A percentile compares a stretch with the other conserved stretches of the same genome.
Conservation (phyloP, 2,329 filamentous ascomycete species). For the Aspergillus oerlinghausenensis region DNA sequence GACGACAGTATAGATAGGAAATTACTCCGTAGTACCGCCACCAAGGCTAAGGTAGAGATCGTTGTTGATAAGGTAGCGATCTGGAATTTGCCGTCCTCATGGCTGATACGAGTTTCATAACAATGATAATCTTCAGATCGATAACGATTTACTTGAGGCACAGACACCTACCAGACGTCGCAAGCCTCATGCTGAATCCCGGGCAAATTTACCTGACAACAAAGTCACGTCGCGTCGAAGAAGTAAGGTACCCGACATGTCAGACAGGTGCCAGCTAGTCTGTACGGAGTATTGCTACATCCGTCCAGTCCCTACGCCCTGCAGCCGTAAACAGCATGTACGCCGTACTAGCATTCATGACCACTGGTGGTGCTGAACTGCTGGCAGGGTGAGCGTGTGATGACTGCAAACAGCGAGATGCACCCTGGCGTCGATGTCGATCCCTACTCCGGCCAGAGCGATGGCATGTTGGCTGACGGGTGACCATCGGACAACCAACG, state of each 20-base stretch:
- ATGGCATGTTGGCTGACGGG: constrained; percentile 13
- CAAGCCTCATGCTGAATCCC: neutral
- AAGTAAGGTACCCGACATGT: neutral
- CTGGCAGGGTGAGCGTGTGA: neutral
- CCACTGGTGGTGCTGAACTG: neutral
- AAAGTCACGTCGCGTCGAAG: neutral
- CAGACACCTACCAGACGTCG: neutral
- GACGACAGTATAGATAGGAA: neutral
- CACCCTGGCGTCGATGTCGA: constrained; percentile 10
- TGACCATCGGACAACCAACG: constrained; percentile 3
- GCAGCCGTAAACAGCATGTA: neutral
- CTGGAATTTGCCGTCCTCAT: neutral
- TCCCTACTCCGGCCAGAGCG: constrained; percentile 10
- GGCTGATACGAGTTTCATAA: neutral
- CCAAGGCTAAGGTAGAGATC: neutral
- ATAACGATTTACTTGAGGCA: neutral
- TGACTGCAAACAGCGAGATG: constrained; percentile 13
- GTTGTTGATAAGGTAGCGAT: neutral
- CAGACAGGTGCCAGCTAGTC: neutral
- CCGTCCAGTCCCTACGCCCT: neutral
- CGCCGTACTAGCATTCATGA: neutral
- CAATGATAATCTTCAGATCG: neutral
- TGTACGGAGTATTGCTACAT: neutral
- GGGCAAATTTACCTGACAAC: neutral
- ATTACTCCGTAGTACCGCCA: neutral